Base-by-base conservation (phyloP, 2,329 filamentous ascomycete species). In the Hyphodiscus sp. region DNA sequence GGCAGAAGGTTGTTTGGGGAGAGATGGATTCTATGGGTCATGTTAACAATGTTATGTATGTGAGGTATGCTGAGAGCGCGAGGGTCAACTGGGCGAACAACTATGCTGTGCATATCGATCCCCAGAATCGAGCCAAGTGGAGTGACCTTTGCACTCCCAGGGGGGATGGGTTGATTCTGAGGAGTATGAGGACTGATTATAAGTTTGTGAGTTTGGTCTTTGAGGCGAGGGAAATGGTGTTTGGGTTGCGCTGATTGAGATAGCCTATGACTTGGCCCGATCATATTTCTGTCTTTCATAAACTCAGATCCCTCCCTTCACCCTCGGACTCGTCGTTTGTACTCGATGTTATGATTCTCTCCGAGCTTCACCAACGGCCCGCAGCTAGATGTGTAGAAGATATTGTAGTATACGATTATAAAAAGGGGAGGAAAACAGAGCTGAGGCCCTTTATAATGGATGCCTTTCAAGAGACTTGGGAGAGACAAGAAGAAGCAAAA, bases 241-340 rank as follows among this genome's bases (percentile, higher is more conserved):
- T 13, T 13, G 3, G 44, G 33, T 45, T 42, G 30, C 47, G 30
- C 42, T 47, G 13, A 29, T 41, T 47, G 11, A 33, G 53, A 46
- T 60, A 90, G 87, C 89, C 91, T 16, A 86, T 96, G 81, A 85
- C 78, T 33, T 95, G 82, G 69, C 91, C 91, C 0, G 91, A 96
- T 69, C 79, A 80, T 47, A 82, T 95, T 57, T 90, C 87, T 0
- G 89, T 94, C 19, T 86, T 92, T 63, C 90, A 96, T 71, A 91
- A 86, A 67, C 78, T 96, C 13, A 72, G 77, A 2, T 20, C 49
- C 13, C 48, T 56, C 4, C 63, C 63, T 2, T 23, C 20, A 9
- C 19, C 49, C 0, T 41, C 41, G 3, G 52, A 68, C 71, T 20
- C 69, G 76, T 77, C 79, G 19, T 79, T 92, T 58, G 68, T 80